Evolutionary conservation across 768 basidiomycete species (phyloP), one percentile per base, ranked within the genome.

Genomic region (Tephrocybe sp.): DNA sequence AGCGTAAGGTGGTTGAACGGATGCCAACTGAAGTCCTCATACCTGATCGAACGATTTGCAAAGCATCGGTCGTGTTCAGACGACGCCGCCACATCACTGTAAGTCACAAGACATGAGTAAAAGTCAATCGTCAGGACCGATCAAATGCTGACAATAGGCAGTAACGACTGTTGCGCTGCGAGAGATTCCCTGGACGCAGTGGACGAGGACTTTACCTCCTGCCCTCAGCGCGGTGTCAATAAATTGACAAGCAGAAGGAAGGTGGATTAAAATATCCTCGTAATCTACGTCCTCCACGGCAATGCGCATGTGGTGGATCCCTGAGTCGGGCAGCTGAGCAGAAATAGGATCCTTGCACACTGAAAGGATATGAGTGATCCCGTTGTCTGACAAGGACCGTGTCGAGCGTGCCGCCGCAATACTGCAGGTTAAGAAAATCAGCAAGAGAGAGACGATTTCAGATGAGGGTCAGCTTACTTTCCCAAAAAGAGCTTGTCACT

Each of bases 331-430:
- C 24, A 80, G 64, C 55, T 88, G 86, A 38, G 83, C 80, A 40
- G 86, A 85, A 42, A 88, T 85, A 5, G 74, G 73, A 47, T 91
- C 89, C 24, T 69, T 65, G 60, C 89, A 90, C 43, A 89, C 87
- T 38, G 88, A 90, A 13, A 91, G 64, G 41, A 91, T 82, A 66
- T 91, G 89, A 4, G 86, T 88, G 52, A 91, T 85, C 50, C 80
- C 78, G 56, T 82, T 82, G 64, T 89, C 86, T 40, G 79, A 74
- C 65, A 89, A 73, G 47, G 83, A 79, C 62, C 86, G 79, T 19
- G 86, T 78, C 30, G 87, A 86, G 56, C 76, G 76, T 24, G 88
- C 87, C 43, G 87, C 84, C 57, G 76, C 71, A 58, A 88, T 74
- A 61, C 88, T 89, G 60, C 24, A 7, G 29, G 29, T 30, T n/a